Base-by-base conservation (phyloP, 257 asterid genomes). In the Petunia secreta region DNA sequence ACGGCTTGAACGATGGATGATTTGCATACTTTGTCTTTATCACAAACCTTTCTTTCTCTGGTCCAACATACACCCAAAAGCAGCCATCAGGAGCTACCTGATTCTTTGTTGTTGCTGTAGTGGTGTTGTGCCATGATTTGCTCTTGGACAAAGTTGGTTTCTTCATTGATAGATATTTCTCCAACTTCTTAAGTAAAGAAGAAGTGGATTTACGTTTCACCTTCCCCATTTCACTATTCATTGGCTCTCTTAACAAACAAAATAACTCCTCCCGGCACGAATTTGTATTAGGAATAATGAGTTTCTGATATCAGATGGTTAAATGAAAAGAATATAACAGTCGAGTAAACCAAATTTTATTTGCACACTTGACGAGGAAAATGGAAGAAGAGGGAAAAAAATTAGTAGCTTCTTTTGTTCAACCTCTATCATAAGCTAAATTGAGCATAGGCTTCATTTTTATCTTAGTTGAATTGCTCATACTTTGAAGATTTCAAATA, bases 41-140 rank as follows among this genome's bases (percentile, higher is more conserved):
- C 75, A 85, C 90, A 53, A 90, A 91, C 55, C 88, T 81, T 5
- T 77, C 89, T 82, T 77, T 87, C 48, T 87, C 87, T 0, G 91
- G 82, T 16, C 97, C 97, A 8, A 92, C 97, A 74, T 86, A 87
- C 6, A 92, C 97, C 8, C 90, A 57, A 79, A 92, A 92, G 25
- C 92, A 90, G 2, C 98, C 97, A 9, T 73, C 86, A 0, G 94
- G 93, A 0, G 87, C 88, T n/a, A 84, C 57, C 37, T 69, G 64
- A 4, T 40, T 50, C 73, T 77, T 77, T 8, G 13, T 11, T 6
- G 4, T 46, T 6, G 4, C 39, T 4, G 58, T 34, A 3, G 11
- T 71, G 3, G 2, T 1, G 8, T 73, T 37, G 57, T 74, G 43
- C 66, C 84, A 80, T 74, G 90, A 85, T 54, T 78, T 83, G 80